Percentiles rank a stretch among this genome's conserved stretches.
Conservation (phyloP, 805 yeast species). For the Cyberlindnera sargentensis region DNA sequence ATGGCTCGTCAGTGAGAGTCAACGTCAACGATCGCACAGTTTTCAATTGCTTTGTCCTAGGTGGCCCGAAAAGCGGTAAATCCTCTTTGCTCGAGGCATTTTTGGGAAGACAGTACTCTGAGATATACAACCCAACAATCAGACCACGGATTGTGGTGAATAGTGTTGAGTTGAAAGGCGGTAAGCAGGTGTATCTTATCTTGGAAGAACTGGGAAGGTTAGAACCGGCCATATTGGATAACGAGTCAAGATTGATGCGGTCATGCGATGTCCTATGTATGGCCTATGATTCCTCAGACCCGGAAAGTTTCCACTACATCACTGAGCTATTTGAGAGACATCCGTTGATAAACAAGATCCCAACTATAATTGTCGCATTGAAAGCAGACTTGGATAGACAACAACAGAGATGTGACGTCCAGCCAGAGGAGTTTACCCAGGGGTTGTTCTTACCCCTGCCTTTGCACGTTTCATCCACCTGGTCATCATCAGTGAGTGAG, state of each 20-base stretch:
- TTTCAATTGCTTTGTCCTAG: conserved; percentile 82
- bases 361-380: conserved; percentile 82
- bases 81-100: conserved; percentile 79
- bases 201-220: conserved; percentile 85
- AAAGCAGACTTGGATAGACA: conserved; percentile 96
- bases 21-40: conserved; percentile 79
- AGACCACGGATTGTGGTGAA: conserved; percentile 80
- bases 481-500: conserved; percentile 85
- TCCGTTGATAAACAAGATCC: conserved; percentile 56
- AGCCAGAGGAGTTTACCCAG: conserved; percentile 82
- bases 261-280: conserved; percentile 83
- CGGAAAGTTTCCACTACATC: conserved; percentile 83
- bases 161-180: conserved; percentile 89
- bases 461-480: conserved; percentile 79
- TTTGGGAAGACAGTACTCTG: conserved; percentile 64
- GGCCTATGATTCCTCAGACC: conserved; percentile 91
- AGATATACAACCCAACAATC: conserved; percentile 72
- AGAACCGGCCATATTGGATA: conserved; percentile 75
- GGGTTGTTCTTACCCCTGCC: conserved; percentile 68
- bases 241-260: conserved; percentile 58
- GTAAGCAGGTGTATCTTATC: conserved; percentile 89
- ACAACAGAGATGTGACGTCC: conserved; percentile 79
- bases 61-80: conserved; percentile 84
- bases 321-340: conserved; percentile 61
- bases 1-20: conserved; percentile 61